A percentile compares a stretch with the other conserved stretches of the same genome.
Evolutionary conservation across 192 early-diverging fungal genomes (phyloP).

Genomic region (Mortierella antarctica): DNA sequence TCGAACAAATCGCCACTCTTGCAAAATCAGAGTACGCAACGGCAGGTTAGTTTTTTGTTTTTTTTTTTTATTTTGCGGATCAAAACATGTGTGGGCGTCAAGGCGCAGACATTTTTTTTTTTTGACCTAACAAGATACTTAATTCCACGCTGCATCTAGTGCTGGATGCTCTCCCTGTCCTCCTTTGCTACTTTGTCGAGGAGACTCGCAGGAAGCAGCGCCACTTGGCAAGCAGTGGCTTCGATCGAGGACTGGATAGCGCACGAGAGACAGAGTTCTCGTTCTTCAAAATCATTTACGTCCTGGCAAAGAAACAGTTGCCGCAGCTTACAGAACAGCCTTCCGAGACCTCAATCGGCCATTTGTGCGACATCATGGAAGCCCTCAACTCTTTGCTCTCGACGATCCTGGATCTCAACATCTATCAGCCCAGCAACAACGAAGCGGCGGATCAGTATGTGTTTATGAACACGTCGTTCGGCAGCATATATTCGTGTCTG

Average conservation of each 20-base stretch:
- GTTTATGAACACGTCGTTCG: constrained; percentile 46
- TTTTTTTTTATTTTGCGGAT: not conserved
- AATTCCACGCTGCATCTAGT: constrained; percentile 1
- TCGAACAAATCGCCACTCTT: constrained; percentile 31
- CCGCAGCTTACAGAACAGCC: constrained; percentile 13
- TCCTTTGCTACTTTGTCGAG: constrained; percentile 39
- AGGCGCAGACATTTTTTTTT: too few relatives aligned
- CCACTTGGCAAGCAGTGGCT: constrained; percentile 27
- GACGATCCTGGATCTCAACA: constrained; percentile 29
- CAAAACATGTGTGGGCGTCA: not conserved
- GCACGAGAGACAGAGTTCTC: constrained; percentile 37
- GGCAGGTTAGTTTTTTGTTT: constrained; percentile 6
- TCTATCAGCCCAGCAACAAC: constrained; percentile 53
- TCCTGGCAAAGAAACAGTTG: constrained; percentile 31
- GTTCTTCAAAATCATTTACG: constrained; percentile 49
- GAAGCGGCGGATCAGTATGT: constrained; percentile 42
- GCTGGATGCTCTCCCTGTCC: constrained; percentile 22
- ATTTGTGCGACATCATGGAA: constrained; percentile 36
- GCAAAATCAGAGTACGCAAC: constrained; percentile 18
- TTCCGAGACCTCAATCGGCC: constrained; percentile 4
- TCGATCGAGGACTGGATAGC: constrained; percentile 29
- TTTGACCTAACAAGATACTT: not conserved
- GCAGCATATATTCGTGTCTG: constrained; percentile 31
- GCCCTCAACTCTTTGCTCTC: constrained; percentile 28
- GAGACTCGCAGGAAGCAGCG: constrained; percentile 40